phyloP scores from a whole-genome alignment of 1,284 basidiomycete genomes.

The Puccinia sorghi region DNA sequence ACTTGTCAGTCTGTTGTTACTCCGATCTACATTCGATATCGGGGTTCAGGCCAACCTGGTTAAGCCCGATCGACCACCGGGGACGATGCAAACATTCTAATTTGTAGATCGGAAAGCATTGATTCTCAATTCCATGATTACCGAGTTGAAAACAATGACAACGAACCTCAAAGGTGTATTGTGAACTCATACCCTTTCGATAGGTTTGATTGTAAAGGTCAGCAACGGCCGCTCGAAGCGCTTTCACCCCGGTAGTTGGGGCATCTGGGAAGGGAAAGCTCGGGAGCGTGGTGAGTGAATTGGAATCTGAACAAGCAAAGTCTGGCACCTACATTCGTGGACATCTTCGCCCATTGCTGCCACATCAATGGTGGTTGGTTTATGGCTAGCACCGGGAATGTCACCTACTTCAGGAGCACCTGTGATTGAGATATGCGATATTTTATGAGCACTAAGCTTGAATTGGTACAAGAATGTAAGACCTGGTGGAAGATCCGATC shows the following conservation, averaged over 20 bases:
- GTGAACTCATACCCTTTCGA: conserved; percentile 72
- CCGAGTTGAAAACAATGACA: conserved; percentile 51
- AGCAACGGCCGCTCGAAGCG: conserved; percentile 66
- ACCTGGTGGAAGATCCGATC: background rate
- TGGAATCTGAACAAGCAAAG: background rate
- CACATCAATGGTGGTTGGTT: conserved; percentile 67
- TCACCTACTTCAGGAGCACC: conserved; percentile 75
- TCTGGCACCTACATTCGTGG: conserved; percentile 63
- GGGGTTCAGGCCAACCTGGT: conserved; percentile 59
- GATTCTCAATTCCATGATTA: background rate
- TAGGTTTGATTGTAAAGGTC: conserved; percentile 85
- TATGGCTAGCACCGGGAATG: conserved; percentile 71
- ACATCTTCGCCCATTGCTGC: conserved; percentile 63
- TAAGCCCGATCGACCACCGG: conserved; percentile 83
- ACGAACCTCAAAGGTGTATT: conserved; percentile 83
- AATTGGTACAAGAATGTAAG: background rate
- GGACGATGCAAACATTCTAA: conserved; percentile 77
- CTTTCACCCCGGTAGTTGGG: conserved; percentile 86
- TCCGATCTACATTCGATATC: background rate
- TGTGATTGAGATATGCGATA: conserved; percentile 56
- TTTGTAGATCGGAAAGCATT: background rate
- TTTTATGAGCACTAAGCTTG: background rate
- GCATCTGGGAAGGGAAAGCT: conserved; percentile 65
- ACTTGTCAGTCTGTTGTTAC: background rate
- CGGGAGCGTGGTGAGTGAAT: conserved; percentile 36